Conservation (phyloP, 2,329 filamentous ascomycete genomes). For the Fusarium musae region DNA sequence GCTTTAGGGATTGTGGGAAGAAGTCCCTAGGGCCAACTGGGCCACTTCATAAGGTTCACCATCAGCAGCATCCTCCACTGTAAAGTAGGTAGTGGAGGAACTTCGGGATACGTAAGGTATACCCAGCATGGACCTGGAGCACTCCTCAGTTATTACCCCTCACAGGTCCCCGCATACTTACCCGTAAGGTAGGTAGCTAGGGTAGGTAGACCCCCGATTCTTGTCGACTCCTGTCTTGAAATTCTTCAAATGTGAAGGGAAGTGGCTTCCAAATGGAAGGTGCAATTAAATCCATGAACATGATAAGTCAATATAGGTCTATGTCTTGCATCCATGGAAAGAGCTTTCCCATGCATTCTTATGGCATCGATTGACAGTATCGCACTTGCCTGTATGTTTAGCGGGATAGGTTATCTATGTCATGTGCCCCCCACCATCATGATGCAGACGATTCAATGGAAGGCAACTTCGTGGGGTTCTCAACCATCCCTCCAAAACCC, state of each 20-base stretch:
- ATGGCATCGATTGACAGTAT: neutral
- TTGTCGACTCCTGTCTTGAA: neutral
- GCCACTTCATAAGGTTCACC: constrained; percentile 6
- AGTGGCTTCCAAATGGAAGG: neutral
- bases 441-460: neutral
- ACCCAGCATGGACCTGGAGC: neutral
- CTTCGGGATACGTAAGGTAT: neutral
- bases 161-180: neutral
- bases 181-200: neutral
- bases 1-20: neutral
- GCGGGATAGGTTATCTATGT: constrained; percentile 20
- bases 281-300: neutral
- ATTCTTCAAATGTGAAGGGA: neutral
- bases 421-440: constrained; percentile 33
- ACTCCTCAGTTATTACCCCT: constrained; percentile 1
- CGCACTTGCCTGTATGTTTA: neutral
- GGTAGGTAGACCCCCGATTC: neutral
- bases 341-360: neutral
- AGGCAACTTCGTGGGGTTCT: constrained; percentile 2
- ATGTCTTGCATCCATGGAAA: neutral
- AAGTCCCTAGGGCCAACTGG: neutral
- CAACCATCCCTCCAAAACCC: neutral
- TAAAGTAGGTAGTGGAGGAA: neutral
- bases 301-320: neutral
- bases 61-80: neutral